Percentiles rank a stretch among this genome's conserved stretches.
These are phyloP conservation scores for Scutellaria minor DNA, from an alignment of 257 asterid species.

Conservation along the genomic window DNA sequence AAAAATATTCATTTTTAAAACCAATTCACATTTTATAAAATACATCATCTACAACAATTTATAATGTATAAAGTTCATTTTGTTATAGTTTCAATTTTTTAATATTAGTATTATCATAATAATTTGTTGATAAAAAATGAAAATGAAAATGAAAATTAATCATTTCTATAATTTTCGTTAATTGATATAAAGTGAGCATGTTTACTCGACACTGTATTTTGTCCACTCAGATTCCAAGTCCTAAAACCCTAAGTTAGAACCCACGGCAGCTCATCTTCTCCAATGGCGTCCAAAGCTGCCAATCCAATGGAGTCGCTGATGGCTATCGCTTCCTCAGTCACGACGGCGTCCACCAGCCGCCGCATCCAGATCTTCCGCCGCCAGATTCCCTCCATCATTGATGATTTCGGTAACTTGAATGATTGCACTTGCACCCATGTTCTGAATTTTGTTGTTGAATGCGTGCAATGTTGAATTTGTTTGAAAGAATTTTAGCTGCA, in stretches of 20 bases:
- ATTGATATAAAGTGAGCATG: constrained; percentile 15
- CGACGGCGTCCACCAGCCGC: constrained; percentile 67
- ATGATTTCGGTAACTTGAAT: constrained; percentile 45
- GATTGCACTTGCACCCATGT: constrained; percentile 17
- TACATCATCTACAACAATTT: too few species aligned
- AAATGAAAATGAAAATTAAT: neutral
- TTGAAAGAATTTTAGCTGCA: constrained; percentile 18
- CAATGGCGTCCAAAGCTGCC: constrained; percentile 48
- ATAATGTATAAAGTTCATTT: too few species aligned
- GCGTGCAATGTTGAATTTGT: constrained; percentile 24
- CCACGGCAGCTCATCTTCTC: constrained; percentile 33
- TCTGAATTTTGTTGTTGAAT: constrained; percentile 24
- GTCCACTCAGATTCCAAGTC: constrained; percentile 37
- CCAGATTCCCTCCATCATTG: constrained; percentile 67
- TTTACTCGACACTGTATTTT: constrained; percentile 26
- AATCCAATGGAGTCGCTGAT: constrained; percentile 60
- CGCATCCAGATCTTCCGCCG: constrained; percentile 80
- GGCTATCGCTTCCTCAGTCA: constrained; percentile 55
- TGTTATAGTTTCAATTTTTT: too few species aligned
- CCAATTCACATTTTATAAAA: too few species aligned
- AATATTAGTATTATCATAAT: too few species aligned
- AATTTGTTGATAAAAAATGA: neutral
- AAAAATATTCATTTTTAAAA: too few species aligned
- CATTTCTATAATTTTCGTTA: neutral
- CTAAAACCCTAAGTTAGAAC: constrained; percentile 55